A percentile compares a stretch with the other conserved stretches of the same genome.
phyloP scores from a whole-genome alignment of 2,329 filamentous ascomycete species.

The Ilyonectria destructans region DNA sequence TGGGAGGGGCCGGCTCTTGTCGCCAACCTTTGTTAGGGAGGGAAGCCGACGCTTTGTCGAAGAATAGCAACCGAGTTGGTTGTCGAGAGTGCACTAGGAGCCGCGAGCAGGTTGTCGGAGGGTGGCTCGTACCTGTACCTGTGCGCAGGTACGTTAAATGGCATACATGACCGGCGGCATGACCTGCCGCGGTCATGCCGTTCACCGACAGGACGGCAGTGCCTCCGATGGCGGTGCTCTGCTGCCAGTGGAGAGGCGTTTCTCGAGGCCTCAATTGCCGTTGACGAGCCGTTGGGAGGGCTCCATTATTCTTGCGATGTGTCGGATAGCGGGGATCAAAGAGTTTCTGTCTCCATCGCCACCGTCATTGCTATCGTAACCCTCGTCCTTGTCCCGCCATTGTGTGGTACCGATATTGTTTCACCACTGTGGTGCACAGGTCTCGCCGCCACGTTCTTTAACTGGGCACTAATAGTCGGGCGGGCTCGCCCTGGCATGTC shows the following conservation, averaged over 20 bases:
- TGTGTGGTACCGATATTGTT: constrained; percentile 21
- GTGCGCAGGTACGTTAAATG: constrained; percentile 16
- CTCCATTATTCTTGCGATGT: constrained; percentile 7
- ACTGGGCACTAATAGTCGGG: background rate
- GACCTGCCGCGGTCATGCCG: constrained; percentile 26
- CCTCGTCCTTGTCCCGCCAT: background rate
- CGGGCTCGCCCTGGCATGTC: constrained; percentile 18
- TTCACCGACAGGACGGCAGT: background rate
- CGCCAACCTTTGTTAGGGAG: constrained; percentile 22
- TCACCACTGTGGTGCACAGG: constrained; percentile 22
- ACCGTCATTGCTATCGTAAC: background rate
- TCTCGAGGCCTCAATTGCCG: constrained; percentile 15
- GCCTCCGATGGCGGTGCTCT: constrained; percentile 23
- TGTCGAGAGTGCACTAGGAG: constrained; percentile 6
- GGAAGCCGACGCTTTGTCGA: constrained; percentile 13
- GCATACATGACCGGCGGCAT: constrained; percentile 14
- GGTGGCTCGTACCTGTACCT: constrained; percentile 17
- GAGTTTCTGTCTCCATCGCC: constrained; percentile 3
- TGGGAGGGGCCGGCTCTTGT: background rate
- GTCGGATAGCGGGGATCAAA: background rate
- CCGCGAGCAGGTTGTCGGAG: constrained; percentile 5
- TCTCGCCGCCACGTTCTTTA: constrained; percentile 30
- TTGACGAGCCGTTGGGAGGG: constrained; percentile 16
- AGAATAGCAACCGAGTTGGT: constrained; percentile 18
- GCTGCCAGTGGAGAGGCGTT: constrained; percentile 2